These are phyloP conservation scores for Ilex asprella DNA, from an alignment of 257 asterid species.

Conservation along the genomic window DNA sequence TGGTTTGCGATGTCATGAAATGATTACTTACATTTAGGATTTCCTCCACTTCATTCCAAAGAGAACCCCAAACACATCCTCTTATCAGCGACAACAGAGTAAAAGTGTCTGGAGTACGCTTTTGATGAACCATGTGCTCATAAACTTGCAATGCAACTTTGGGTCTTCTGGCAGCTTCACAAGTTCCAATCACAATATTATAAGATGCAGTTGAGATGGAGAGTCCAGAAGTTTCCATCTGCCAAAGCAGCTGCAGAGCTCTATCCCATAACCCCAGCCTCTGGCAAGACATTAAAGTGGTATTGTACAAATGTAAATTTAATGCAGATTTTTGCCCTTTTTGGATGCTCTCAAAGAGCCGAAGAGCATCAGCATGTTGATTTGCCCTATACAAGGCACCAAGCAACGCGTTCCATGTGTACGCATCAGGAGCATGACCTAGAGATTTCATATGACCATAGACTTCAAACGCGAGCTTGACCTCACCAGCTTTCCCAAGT, in stretches of 20 bases:
- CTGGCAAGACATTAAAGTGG: constrained; percentile 66
- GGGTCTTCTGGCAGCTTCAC: constrained; percentile 78
- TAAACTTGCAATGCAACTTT: constrained; percentile 70
- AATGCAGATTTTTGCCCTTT: constrained; percentile 29
- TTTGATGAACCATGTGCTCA: constrained; percentile 54
- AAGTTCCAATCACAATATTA: constrained; percentile 86
- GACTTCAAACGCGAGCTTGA: constrained; percentile 52
- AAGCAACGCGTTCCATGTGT: constrained; percentile 80
- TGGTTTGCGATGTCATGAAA: neutral
- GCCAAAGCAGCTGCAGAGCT: constrained; percentile 71
- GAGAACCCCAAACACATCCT: constrained; percentile 83
- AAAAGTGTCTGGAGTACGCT: constrained; percentile 56
- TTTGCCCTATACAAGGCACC: constrained; percentile 65
- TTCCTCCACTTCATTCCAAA: constrained; percentile 61
- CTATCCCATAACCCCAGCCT: constrained; percentile 77
- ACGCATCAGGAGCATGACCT: constrained; percentile 70
- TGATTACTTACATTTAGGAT: constrained; percentile 51
- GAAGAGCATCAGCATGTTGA: constrained; percentile 53
- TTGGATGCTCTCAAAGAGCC: constrained; percentile 52
- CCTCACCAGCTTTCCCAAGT: constrained; percentile 66
- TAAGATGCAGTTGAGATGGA: constrained; percentile 55
- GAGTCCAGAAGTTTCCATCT: constrained; percentile 62
- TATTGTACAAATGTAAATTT: constrained; percentile 56
- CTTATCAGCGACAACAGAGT: constrained; percentile 63
- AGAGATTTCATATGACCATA: constrained; percentile 48